Percentiles rank a stretch among this genome's conserved stretches.
Conservation (phyloP, 1,284 basidiomycete species). For the Mycosarcoma maydis region DNA sequence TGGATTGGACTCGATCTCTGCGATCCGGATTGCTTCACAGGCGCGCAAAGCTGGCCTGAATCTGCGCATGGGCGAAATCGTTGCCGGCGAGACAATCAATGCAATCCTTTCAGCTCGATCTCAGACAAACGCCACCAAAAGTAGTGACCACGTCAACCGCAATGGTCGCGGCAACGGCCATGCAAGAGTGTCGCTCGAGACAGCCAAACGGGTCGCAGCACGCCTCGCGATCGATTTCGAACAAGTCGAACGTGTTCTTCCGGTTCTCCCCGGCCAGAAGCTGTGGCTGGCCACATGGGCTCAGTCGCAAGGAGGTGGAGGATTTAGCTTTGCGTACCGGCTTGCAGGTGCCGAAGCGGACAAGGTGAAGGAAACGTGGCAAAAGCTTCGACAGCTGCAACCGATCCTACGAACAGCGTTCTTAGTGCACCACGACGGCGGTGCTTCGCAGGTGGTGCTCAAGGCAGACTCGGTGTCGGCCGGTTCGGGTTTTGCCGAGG, state of each 20-base stretch:
- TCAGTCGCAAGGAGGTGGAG: constrained; percentile 14
- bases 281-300: constrained; percentile 48
- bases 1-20: constrained; percentile 63
- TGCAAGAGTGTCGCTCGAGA: background rate
- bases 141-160: constrained; percentile 10
- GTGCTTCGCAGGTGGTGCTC: constrained; percentile 41
- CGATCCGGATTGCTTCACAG: constrained; percentile 57
- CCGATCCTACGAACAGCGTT: constrained; percentile 57
- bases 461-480: background rate
- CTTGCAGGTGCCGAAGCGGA: constrained; percentile 7
- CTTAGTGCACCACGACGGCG: constrained; percentile 16
- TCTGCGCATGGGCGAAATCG: constrained; percentile 51
- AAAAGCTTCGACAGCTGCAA: constrained; percentile 38
- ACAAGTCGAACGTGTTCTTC: constrained; percentile 45
- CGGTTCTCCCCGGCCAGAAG: constrained; percentile 53
- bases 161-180: background rate
- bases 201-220: constrained; percentile 16
- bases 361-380: constrained; percentile 44
- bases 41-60: constrained; percentile 42
- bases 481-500: constrained; percentile 5
- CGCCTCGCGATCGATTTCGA: constrained; percentile 16
- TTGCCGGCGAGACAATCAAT: constrained; percentile 44
- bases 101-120: constrained; percentile 22
- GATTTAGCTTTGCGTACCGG: constrained; percentile 54
- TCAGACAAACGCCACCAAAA: constrained; percentile 7